Evolutionary conservation across 257 asterid species (phyloP).

Genomic region (Solanum sparsipilum): DNA sequence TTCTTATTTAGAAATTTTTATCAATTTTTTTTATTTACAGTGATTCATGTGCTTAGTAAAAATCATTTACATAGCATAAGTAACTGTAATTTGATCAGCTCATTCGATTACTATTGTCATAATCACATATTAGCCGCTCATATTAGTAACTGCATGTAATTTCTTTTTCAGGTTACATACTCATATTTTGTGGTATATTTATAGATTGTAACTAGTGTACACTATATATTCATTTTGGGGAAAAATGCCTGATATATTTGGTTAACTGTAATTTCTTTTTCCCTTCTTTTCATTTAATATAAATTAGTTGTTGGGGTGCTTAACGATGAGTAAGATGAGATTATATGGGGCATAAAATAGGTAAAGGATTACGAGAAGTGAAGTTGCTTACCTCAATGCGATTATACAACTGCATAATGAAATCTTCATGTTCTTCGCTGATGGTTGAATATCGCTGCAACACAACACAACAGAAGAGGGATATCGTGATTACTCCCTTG

Average conservation of each 20-base stretch:
- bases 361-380: neutral
- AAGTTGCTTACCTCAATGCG: conserved; percentile 72
- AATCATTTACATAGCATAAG: too few relatives aligned
- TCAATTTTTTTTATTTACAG: too few relatives aligned
- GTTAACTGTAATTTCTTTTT: too few relatives aligned
- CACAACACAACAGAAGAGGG: neutral
- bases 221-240: too few relatives aligned
- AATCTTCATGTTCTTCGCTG: conserved; percentile 95
- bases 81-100: neutral
- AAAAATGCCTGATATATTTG: too few relatives aligned
- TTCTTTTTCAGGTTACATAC: neutral
- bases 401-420: conserved; percentile 71
- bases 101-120: neutral
- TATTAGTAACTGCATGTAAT: neutral
- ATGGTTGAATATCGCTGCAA: conserved; percentile 89
- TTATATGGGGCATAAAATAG: neutral
- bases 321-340: too few relatives aligned
- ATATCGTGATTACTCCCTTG: too few relatives aligned
- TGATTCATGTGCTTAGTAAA: too few relatives aligned
- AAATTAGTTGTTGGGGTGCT: too few relatives aligned
- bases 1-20: too few relatives aligned
- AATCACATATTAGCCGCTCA: neutral
- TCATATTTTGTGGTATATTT: neutral
- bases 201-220: neutral
- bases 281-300: too few relatives aligned